Evolutionary conservation across 495 filamentous ascomycete species (phyloP).

Genomic region (Neurospora discreta): DNA sequence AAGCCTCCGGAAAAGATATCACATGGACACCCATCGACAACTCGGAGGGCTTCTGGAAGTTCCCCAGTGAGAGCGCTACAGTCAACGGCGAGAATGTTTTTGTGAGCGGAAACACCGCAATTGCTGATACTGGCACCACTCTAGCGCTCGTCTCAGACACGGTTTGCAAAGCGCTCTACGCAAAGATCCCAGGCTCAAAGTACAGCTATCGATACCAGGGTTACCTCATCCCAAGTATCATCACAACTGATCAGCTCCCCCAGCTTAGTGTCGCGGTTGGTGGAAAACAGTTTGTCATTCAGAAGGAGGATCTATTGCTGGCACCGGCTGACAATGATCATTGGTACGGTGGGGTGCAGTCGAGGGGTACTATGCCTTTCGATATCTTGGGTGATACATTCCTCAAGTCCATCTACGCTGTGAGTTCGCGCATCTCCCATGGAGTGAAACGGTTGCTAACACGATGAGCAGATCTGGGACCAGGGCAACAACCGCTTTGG

Average conservation of each 20-base stretch:
- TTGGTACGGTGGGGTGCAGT: slow-evolving; percentile 69
- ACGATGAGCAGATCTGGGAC: slow-evolving; percentile 52
- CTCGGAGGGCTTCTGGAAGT: slow-evolving; percentile 62
- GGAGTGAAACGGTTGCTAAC: neutral
- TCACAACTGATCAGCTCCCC: slow-evolving; percentile 49
- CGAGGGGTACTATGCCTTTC: slow-evolving; percentile 50
- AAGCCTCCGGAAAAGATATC: slow-evolving; percentile 39
- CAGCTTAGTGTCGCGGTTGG: slow-evolving; percentile 59
- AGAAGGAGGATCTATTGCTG: slow-evolving; percentile 63
- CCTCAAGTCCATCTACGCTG: slow-evolving; percentile 65
- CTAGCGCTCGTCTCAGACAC: slow-evolving; percentile 58
- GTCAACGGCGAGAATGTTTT: slow-evolving; percentile 49
- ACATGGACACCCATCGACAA: slow-evolving; percentile 58
- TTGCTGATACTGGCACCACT: slow-evolving; percentile 71
- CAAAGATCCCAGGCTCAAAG: slow-evolving; percentile 52
- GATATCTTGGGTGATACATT: slow-evolving; percentile 69
- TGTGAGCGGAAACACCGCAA: slow-evolving; percentile 58
- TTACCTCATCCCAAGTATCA: slow-evolving; percentile 51
- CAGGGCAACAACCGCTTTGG: slow-evolving; percentile 62
- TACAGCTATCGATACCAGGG: slow-evolving; percentile 58
- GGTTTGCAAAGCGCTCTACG: slow-evolving; percentile 57
- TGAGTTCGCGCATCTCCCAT: slow-evolving; percentile 28
- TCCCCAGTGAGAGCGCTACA: slow-evolving; percentile 47
- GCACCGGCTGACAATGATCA: slow-evolving; percentile 44
- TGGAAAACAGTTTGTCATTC: slow-evolving; percentile 50